Evolutionary conservation across 192 early-diverging fungal species (phyloP), one percentile per base, ranked within the genome.

Genomic region (Allomyces macrogynus): DNA sequence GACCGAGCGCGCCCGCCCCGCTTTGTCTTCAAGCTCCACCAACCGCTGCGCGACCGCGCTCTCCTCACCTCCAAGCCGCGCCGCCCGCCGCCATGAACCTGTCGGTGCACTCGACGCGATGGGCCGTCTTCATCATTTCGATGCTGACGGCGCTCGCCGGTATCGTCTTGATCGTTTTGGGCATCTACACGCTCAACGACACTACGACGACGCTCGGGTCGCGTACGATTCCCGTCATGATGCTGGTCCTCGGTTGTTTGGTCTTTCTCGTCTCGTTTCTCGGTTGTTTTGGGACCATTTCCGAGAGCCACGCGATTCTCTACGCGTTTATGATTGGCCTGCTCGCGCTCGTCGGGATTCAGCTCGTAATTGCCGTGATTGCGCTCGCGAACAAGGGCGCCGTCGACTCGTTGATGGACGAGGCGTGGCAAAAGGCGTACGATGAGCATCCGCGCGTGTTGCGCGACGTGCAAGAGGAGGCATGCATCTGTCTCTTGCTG

Each of bases 371-470:
- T 14, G 32, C 71, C 22, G 40, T 73, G 1, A 40, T 24, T 5
- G 64, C 65, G 8, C 23, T 76, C 9, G 61, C 71, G 23, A 68
- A 68, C 20, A 65, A 63, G 4, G 26, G 64, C 24, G 63, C 43
- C 9, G 66, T 72, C 0, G 68, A 70, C 14, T 60, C 23, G 10
- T 40, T 68, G 16, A 63, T 80, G 18, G 69, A 74, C 61, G 24
- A 60, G 1, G 66, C 75, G n/a, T 83, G 81, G 81, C 54, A 64
- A 2, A 70, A 68, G 18, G 70, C 70, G 3, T 78, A 75, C 62
- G 66, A 71, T 18, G 32, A 67, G 20, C 73, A 79, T 49, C 73
- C 65, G 1, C 65, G 69, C 9, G 24, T 70, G 9, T 62, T 83
- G 23, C 70, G 70, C 65, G 70, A 73, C 61, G 25, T 80, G 16